Conservation (phyloP, 345 rosid genomes). For the Angophora floribunda region DNA sequence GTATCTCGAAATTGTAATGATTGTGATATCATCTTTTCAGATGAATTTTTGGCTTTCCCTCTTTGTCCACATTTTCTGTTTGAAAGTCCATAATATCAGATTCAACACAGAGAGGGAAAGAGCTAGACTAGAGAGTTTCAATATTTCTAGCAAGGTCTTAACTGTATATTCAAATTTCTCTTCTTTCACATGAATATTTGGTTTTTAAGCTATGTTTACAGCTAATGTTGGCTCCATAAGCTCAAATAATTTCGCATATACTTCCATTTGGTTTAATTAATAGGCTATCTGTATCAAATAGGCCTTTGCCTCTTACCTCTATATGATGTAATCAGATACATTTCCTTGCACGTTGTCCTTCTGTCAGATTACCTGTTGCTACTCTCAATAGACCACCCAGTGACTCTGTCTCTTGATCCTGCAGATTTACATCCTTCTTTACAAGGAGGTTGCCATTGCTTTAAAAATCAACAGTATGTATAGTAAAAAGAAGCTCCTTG, state of each 20-base stretch:
- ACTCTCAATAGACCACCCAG: background rate
- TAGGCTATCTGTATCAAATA: background rate
- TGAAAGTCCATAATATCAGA: background rate
- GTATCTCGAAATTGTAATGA: background rate
- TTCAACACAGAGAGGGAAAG: background rate
- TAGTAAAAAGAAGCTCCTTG: slow-evolving; percentile 68
- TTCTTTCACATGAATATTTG: background rate
- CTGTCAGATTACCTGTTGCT: background rate
- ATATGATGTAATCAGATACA: background rate
- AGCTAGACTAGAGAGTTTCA: background rate
- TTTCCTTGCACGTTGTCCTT: background rate
- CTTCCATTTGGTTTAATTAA: background rate
- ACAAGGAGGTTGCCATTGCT: slow-evolving; percentile 89
- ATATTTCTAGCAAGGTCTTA: background rate
- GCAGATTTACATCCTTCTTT: slow-evolving; percentile 88
- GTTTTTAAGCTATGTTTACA: background rate
- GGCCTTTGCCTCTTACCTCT: background rate
- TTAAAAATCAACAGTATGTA: slow-evolving; percentile 79
- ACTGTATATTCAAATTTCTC: background rate
- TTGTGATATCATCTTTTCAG: background rate
- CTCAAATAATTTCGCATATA: background rate
- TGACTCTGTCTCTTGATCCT: background rate
- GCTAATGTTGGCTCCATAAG: background rate
- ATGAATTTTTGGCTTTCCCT: background rate
- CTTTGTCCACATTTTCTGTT: background rate